phyloP scores from a whole-genome alignment of 441 rosid genomes.

The Pelargonium citronellum region DNA sequence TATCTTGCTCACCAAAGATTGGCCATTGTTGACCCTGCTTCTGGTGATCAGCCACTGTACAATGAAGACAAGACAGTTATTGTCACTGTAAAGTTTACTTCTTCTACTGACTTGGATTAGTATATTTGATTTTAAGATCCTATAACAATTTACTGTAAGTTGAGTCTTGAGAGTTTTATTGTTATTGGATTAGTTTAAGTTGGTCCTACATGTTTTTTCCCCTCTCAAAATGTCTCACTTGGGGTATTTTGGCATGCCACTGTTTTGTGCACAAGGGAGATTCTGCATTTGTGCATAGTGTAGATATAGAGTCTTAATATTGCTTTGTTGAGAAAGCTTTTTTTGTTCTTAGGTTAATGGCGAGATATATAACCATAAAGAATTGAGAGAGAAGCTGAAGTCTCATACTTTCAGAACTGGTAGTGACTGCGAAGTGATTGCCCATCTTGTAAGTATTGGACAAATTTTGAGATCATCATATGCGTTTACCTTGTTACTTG shows the following conservation, averaged over 20 bases:
- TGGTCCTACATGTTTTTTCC: neutral
- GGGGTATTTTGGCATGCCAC: neutral
- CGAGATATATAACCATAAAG: constrained; percentile 87
- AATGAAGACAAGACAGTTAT: constrained; percentile 79
- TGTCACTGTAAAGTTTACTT: constrained; percentile 61
- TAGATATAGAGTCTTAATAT: neutral
- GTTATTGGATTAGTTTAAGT: neutral
- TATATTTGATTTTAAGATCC: neutral
- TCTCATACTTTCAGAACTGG: constrained; percentile 80
- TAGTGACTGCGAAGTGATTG: constrained; percentile 98
- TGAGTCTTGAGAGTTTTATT: neutral
- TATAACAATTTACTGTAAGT: neutral
- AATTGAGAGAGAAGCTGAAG: constrained; percentile 53
- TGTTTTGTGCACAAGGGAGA: neutral
- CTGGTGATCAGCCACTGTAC: constrained; percentile 97
- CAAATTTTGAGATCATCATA: neutral
- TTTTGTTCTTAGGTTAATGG: constrained; percentile 65
- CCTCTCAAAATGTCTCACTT: neutral
- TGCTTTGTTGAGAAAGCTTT: too few relatives aligned
- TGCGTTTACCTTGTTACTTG: neutral
- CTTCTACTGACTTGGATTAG: neutral
- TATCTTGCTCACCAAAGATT: constrained; percentile 92
- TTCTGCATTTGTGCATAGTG: neutral
- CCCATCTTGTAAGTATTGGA: constrained; percentile 73
- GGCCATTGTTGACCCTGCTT: constrained; percentile 89